Percentiles rank a stretch among this genome's conserved stretches.
phyloP scores from a whole-genome alignment of 148 eudicot species.

The Persicaria tinctoria region DNA sequence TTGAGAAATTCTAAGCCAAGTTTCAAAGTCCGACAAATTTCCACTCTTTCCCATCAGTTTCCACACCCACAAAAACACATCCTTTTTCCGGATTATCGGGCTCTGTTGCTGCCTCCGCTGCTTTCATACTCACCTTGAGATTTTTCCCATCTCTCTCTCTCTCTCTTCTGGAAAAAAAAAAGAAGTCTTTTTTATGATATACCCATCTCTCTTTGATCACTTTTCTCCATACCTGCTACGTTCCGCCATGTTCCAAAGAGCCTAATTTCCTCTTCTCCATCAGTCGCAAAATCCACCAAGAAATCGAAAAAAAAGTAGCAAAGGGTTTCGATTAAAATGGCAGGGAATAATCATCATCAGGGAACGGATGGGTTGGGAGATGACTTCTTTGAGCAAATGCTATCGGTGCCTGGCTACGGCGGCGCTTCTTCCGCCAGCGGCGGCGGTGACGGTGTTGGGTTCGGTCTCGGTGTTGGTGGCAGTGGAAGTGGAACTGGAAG shows the following conservation, averaged over 20 bases:
- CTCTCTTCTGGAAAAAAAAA: not conserved
- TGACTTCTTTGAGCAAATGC: slow-evolving; percentile 43
- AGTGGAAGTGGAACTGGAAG: slow-evolving; percentile 14
- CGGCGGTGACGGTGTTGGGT: not conserved
- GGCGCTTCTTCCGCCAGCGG: slow-evolving; percentile 1
- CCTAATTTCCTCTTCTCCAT: not conserved
- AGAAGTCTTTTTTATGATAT: not conserved
- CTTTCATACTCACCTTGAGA: not conserved
- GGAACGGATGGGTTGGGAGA: slow-evolving; percentile 29
- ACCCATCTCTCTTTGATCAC: not conserved
- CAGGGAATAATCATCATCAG: slow-evolving; percentile 27
- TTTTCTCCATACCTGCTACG: too few relatives aligned
- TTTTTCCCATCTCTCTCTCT: not conserved
- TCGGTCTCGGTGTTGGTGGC: slow-evolving; percentile 5
- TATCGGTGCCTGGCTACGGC: slow-evolving; percentile 27
- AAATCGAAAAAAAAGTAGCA: not conserved
- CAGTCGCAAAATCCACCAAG: not conserved
- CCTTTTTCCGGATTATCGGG: slow-evolving; percentile 11
- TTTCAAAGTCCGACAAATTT: slow-evolving; percentile 2
- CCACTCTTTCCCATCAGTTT: slow-evolving; percentile 8
- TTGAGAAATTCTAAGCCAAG: not conserved
- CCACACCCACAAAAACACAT: slow-evolving; percentile 7
- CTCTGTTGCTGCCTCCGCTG: slow-evolving; percentile 2
- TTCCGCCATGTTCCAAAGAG: not conserved
- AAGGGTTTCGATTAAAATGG: slow-evolving; percentile 18